Evolutionary conservation across 2,329 filamentous ascomycete species (phyloP), one percentile per base, ranked within the genome.

Genomic region (Lecanicillium sp.): DNA sequence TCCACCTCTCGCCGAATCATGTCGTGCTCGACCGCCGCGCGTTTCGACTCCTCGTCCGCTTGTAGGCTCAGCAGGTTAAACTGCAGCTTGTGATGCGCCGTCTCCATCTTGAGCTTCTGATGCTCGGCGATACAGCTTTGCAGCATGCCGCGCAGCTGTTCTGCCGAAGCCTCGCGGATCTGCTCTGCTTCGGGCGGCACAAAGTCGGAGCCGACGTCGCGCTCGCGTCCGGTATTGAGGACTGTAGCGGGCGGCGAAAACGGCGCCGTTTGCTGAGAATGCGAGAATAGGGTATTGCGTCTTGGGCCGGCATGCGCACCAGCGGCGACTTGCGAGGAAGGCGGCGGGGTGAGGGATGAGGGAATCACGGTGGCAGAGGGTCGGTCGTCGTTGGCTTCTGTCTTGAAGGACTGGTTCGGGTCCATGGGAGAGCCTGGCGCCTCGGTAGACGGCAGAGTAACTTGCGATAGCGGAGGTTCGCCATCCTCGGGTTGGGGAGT

Each of bases 1-100:
- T 95, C 85, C 15, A 94, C 83, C 60, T 95, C 88, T 16, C 84
- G 75, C 45, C 86, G 78, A n/a, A 83, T 83, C 76, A 95, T 89
- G 47, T 92, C 85, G 51, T 94, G 84, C 60, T 95, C 90, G 5
- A 95, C 89, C 27, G 81, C 83, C 48, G 90, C 87, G 18, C 88
- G 80, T 60, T 94, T 89, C 9, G 86, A 77, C 20, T 88, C 83
- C 49, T 94, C 87, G 35, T 83, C 80, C 39, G 85, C 88, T 53
- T 94, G 86, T 47, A 95, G 80, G 37, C 77, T 80, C 19, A 94
- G 73, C 53, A 95, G 74, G 50, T 83, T 88, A 55, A 89, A 84
- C 58, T 95, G 90, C 39, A 96, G 68, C 62, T 92, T 94, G 65
- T 92, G 83, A 57, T 95, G 89, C 22, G 89, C 85, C 13, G 84